Percentiles rank a stretch among this genome's conserved stretches.
phyloP scores from a whole-genome alignment of 2,329 filamentous ascomycete genomes.

The Aureobasidium sp. region DNA sequence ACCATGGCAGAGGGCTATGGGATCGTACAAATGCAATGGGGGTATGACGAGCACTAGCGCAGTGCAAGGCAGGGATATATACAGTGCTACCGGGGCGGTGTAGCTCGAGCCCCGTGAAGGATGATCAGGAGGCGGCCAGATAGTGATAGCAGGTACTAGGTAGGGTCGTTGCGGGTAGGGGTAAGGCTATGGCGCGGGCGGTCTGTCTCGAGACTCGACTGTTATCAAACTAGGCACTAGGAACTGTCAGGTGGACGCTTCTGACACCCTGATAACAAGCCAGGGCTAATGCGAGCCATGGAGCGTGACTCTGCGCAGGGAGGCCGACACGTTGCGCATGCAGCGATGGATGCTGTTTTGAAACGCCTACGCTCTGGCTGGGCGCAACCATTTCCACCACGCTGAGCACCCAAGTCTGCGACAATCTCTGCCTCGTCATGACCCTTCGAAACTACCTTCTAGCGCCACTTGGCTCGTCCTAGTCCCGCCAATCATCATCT shows the following conservation, averaged over 20 bases:
- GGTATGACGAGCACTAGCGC: not conserved
- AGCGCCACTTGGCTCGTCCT: not conserved
- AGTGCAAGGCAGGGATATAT: not conserved
- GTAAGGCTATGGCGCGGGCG: not conserved
- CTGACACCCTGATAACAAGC: constrained; percentile 9
- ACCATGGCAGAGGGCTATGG: not conserved
- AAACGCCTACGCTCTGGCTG: constrained; percentile 3
- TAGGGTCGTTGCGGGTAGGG: not conserved
- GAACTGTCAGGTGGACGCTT: constrained; percentile 4
- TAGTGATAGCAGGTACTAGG: not conserved
- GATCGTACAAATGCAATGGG: not conserved
- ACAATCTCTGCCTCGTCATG: not conserved
- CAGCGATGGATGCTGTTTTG: constrained; percentile 7
- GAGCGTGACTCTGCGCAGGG: not conserved
- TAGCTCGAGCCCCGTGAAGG: not conserved
- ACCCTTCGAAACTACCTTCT: not conserved
- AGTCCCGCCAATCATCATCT: not conserved
- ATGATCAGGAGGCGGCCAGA: constrained; percentile 1
- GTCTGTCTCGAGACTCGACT: constrained; percentile 10
- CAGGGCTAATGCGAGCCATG: constrained; percentile 1
- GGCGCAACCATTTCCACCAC: not conserved
- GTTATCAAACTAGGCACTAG: constrained; percentile 4
- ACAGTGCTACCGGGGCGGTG: not conserved
- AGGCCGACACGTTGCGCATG: not conserved
- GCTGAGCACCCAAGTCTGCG: not conserved